A percentile compares a stretch with the other conserved stretches of the same genome.
Evolutionary conservation across 1,139 yeast genomes (phyloP).

Genomic region (Torulaspora globosa): DNA sequence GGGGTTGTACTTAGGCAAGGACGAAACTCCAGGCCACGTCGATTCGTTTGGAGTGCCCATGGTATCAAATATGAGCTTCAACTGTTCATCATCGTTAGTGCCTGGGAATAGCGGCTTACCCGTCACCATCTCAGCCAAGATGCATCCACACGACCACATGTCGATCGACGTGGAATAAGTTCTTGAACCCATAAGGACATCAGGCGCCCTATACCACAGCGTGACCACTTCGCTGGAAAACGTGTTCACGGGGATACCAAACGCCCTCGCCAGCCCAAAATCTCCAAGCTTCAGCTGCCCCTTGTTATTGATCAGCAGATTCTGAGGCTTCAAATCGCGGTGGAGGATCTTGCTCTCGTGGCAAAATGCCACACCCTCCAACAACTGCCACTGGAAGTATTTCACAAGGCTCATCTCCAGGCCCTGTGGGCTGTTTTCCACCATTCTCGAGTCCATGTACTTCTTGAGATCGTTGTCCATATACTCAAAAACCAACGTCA

Average conservation of each 20-base stretch:
- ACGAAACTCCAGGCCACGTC: slow-evolving; percentile 92
- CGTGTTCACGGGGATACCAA: slow-evolving; percentile 96
- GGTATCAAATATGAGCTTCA: slow-evolving; percentile 77
- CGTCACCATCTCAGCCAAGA: slow-evolving; percentile 95
- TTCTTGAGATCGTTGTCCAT: slow-evolving; percentile 93
- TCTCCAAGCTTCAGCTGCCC: slow-evolving; percentile 96
- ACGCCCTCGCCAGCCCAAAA: slow-evolving; percentile 95
- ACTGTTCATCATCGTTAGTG: slow-evolving; percentile 90
- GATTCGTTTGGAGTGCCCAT: slow-evolving; percentile 97
- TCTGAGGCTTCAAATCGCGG: slow-evolving; percentile 94
- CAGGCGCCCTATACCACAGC: slow-evolving; percentile 98
- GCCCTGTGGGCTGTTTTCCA: slow-evolving; percentile 34
- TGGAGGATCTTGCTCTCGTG: slow-evolving; percentile 93
- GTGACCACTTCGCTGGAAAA: slow-evolving; percentile 97
- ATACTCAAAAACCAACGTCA: slow-evolving; percentile 86
- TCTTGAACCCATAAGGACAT: slow-evolving; percentile 89
- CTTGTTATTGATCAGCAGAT: slow-evolving; percentile 76
- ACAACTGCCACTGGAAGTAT: slow-evolving; percentile 86
- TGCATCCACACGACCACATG: slow-evolving; percentile 99
- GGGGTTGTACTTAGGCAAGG: slow-evolving; percentile 77
- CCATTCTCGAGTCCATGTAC: slow-evolving; percentile 70
- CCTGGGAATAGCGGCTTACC: slow-evolving; percentile 98
- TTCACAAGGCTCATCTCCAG: slow-evolving; percentile 70
- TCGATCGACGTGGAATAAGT: slow-evolving; percentile 95
- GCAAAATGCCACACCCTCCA: slow-evolving; percentile 88